A percentile compares a stretch with the other conserved stretches of the same genome.
phyloP scores from a whole-genome alignment of 2,329 filamentous ascomycete species.

The Pseudocercospora crystallina region DNA sequence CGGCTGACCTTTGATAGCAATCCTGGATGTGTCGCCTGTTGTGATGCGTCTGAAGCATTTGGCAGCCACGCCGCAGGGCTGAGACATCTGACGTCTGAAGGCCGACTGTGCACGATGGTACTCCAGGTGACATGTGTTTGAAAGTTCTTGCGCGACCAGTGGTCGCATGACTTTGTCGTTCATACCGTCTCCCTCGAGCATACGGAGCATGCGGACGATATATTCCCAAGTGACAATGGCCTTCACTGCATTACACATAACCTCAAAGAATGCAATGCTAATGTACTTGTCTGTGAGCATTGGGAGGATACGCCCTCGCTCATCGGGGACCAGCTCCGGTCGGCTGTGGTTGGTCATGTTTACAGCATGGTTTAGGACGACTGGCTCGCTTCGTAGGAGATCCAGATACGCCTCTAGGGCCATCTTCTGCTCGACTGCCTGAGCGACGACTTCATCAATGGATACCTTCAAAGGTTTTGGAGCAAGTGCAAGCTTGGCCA shows the following conservation, averaged over 20 bases:
- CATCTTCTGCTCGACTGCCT: conserved; percentile 12
- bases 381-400: conserved; percentile 14
- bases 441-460: conserved; percentile 9
- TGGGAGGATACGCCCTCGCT: conserved; percentile 15
- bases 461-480: conserved; percentile 11
- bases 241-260: conserved; percentile 13
- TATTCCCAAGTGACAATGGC: conserved; percentile 19
- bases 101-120: conserved; percentile 15
- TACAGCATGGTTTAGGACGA: conserved; percentile 15
- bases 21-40: conserved; percentile 2
- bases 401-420: conserved; percentile 12
- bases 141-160: conserved; percentile 15
- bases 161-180: conserved; percentile 12
- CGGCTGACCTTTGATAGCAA: conserved; percentile 15
- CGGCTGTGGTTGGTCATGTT: conserved; percentile 10
- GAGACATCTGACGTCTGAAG: conserved; percentile 15
- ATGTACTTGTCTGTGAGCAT: conserved; percentile 10
- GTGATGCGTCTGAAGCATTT: conserved; percentile 15
- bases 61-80: conserved; percentile 1
- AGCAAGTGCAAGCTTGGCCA: conserved; percentile 9
- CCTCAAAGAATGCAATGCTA: conserved; percentile 17
- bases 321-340: conserved; percentile 13
- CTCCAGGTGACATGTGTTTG: conserved; percentile 17
- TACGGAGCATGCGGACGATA: conserved; percentile 9
- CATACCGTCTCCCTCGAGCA: conserved; percentile 5